Conservation (phyloP, 257 asterid species). For the Echites panduratus region DNA sequence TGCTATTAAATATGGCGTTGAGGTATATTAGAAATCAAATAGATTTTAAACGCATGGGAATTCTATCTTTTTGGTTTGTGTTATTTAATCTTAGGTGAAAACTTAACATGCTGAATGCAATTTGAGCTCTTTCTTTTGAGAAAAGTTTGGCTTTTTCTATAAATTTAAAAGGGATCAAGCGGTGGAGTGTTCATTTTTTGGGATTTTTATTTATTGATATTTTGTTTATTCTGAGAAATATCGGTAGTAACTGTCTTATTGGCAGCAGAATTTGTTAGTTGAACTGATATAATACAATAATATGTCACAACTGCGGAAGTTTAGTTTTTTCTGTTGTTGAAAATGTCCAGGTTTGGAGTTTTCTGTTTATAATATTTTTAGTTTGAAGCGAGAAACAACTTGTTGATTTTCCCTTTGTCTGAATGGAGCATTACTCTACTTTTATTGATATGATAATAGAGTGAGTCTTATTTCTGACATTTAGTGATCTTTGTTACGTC, state of each 20-base stretch:
- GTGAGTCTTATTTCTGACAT: background rate
- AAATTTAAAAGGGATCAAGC: background rate
- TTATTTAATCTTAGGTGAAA: background rate
- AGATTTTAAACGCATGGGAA: background rate
- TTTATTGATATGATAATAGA: background rate
- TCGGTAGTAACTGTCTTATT: background rate
- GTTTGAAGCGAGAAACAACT: background rate
- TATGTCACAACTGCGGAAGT: background rate
- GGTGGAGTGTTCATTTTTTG: too few species aligned
- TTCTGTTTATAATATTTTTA: too few species aligned
- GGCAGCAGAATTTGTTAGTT: background rate
- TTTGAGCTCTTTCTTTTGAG: background rate
- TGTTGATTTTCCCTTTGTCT: background rate
- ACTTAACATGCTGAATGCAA: background rate
- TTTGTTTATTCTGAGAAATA: background rate
- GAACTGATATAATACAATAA: background rate
- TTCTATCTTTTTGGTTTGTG: background rate
- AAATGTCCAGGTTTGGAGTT: background rate
- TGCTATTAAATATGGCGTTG: conserved; percentile 87
- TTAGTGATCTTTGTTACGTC: conserved; percentile 14
- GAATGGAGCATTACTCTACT: background rate
- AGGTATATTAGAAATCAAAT: conserved; percentile 33
- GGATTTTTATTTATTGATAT: background rate
- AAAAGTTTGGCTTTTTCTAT: background rate
- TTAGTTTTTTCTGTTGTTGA: background rate